Conservation (phyloP, 352 stramenopile species). For the Phytophthora lateralis region DNA sequence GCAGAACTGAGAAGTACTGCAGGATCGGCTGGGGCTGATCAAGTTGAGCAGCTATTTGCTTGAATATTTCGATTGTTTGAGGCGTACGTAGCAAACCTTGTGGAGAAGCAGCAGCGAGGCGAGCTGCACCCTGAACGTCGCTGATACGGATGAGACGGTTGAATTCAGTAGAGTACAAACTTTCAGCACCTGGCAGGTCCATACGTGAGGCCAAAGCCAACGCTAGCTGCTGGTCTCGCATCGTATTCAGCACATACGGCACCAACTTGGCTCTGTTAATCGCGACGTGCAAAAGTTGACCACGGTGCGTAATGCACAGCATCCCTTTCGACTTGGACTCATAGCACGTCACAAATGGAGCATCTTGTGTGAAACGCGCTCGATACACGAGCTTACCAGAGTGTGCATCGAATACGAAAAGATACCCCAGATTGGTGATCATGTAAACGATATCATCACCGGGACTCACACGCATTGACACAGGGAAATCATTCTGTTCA, state of each 20-base stretch:
- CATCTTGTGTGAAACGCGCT: conserved; percentile 97
- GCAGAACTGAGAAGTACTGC: conserved; percentile 99
- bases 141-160: conserved; percentile 92
- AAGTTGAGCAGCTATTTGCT: conserved; percentile 97
- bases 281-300: conserved; percentile 96
- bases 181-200: conserved; percentile 97
- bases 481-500: conserved; percentile 97
- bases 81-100: conserved; percentile 95
- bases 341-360: conserved; percentile 95
- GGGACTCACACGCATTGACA: conserved; percentile 95
- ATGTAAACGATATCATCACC: conserved; percentile 97
- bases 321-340: conserved; percentile 95
- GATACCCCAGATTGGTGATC: conserved; percentile 99
- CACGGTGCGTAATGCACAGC: conserved; percentile 98
- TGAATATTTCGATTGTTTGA: conserved; percentile 98
- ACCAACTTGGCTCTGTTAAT: conserved; percentile 98
- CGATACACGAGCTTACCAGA: conserved; percentile 98
- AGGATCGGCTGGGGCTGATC: conserved; percentile 97
- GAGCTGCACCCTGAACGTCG: conserved; percentile 83
- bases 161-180: conserved; percentile 99
- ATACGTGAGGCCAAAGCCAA: conserved; percentile 96
- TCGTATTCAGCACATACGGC: conserved; percentile 97
- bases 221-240: conserved; percentile 96
- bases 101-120: conserved; percentile 91
- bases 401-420: conserved; percentile 99